These are phyloP conservation scores for Lipomyces kockii DNA, from an alignment of 805 yeast genomes.

Conservation along the genomic window DNA sequence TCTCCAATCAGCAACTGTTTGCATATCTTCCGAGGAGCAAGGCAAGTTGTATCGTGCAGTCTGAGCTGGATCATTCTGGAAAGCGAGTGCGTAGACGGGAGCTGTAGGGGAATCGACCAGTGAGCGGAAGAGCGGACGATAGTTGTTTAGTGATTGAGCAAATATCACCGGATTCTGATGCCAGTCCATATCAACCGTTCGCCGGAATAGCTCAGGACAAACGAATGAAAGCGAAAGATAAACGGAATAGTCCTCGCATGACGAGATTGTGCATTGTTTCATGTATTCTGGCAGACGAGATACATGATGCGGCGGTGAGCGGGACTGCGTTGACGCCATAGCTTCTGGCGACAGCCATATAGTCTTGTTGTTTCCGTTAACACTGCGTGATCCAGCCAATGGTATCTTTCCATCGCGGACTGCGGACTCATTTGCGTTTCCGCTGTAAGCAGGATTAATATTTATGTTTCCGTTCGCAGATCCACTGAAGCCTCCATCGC, in stretches of 20 bases:
- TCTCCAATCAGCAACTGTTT: conserved; percentile 21
- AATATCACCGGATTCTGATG: neutral
- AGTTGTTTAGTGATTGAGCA: neutral
- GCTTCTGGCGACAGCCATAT: neutral
- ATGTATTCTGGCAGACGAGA: conserved; percentile 3
- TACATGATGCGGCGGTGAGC: neutral
- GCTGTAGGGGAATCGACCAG: conserved; percentile 7
- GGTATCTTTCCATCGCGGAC: neutral
- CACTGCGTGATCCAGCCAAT: neutral
- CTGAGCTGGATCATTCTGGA: conserved; percentile 17
- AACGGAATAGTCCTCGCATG: conserved; percentile 19
- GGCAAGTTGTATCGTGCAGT: neutral
- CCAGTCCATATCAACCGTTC: conserved; percentile 13
- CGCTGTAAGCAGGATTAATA: neutral
- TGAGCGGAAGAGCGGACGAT: conserved; percentile 8
- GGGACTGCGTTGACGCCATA: neutral
- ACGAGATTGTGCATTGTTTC: conserved; percentile 24
- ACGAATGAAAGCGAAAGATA: conserved; percentile 24
- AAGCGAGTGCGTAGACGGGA: conserved; percentile 20
- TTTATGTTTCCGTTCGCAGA: neutral
- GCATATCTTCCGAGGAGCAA: conserved; percentile 9
- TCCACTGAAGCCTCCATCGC: neutral
- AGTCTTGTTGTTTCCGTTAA: neutral
- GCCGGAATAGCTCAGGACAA: conserved; percentile 23
- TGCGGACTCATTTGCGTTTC: neutral